Base-by-base conservation (phyloP, 2,329 filamentous ascomycete genomes). In the Scolecobasidium constrictum region DNA sequence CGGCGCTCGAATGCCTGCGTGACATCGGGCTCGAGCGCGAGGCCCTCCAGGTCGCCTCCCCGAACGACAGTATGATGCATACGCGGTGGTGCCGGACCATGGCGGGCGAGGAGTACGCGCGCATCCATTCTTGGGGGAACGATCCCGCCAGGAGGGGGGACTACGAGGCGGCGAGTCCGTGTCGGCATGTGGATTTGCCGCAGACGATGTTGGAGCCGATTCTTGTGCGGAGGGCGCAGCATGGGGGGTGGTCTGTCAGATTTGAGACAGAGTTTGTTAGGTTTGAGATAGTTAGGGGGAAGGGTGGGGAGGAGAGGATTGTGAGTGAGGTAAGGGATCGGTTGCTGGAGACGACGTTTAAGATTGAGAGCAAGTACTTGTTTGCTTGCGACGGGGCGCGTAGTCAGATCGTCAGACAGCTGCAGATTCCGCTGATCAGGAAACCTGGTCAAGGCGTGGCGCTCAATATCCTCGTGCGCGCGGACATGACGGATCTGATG, bases 331-430 rank as follows among this genome's bases (percentile, higher is more conserved):
- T 36, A 7, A 36, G 16, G 34, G 34, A 36, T 18, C 7, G 16
- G 16, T 11, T 36, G 16, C 16, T 18, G 7, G 34, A 15, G 7
- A 7, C 9, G 12, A 41, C 23, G 11, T 75, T 72, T 53, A 48
- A 50, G 18, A 65, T 80, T 31, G 60, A 62, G 6, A 68, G 73
- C 0, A 69, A 68, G 42, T 80, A 73, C 47, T 58, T 81, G 5
- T 76, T 79, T 47, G 77, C 76, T 3, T 72, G 69, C 35, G 77
- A 81, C 52, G 77, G 67, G 13, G 68, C 60, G 1, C 54, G 65
- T 36, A 72, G 65, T 52, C 61, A 57, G 44, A 60, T 74, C 7
- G 55, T 71, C 33, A 53, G 59, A 13, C 61, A 72, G 47, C 57
- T 73, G 2, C 52, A 65, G 11, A 60, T 75, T 13, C 69, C 70